Base-by-base conservation (phyloP, 768 basidiomycete genomes). In the Termitomyces sp. region DNA sequence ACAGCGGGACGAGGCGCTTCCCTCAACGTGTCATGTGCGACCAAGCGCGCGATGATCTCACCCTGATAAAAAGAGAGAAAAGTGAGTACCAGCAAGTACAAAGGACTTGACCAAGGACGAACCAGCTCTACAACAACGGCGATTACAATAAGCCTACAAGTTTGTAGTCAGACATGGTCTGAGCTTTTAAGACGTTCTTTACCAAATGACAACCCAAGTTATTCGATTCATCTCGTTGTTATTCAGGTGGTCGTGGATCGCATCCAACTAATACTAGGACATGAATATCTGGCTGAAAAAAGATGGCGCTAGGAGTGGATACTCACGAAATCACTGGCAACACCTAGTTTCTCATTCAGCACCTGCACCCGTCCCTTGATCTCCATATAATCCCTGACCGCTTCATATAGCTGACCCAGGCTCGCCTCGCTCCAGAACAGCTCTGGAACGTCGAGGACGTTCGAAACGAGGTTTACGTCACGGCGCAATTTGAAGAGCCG, bases 381-480 rank as follows among this genome's bases (percentile, higher is more conserved):
- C 70, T 98, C 95, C 80, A 97, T 92, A 65, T 98, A 98, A 62
- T 94, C 94, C 54, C 93, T 76, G 45, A 95, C 93, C 0, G 93
- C 93, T 61, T 93, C 91, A 65, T 98, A 98, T 35, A 98, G 70
- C 28, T 84, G 88, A 63, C 89, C 88, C 62, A 96, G 71, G 60
- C 88, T 93, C 11, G 93, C 93, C 66, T 96, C 94, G 50, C 84
- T 87, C 95, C 94, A 97, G 69, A 98, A 98, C 45, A 98, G 71
- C 65, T 94, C 93, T 0, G 94, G 94, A 5, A 92, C 87, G 65
- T 98, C 95, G 1, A 98, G 78, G 30, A 98, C 92, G 64, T 95
- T 96, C 22, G 88, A 90, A 10, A 94, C 91, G 1, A 98, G 74
- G 63, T 95, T 96, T 26, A 97, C 86, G 60, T 96, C 93, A 46